Base-by-base conservation (phyloP, 768 basidiomycete genomes). In the Leccinum sublutescens region DNA sequence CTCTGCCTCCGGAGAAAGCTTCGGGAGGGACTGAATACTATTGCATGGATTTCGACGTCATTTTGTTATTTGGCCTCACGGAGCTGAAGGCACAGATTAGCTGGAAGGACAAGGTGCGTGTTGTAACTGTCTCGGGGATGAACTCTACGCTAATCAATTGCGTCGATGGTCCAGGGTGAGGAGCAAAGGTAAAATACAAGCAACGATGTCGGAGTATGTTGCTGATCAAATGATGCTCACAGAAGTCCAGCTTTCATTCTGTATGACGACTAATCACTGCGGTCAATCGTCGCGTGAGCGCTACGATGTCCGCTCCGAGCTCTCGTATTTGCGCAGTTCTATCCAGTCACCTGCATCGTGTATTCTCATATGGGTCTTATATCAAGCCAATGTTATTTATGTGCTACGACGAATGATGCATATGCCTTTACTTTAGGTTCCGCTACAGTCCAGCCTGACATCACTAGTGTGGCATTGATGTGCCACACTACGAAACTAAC, bases 21-120 rank as follows among this genome's bases (percentile, higher is more conserved):
- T 50, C 15, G 10, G 57, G 29, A 14, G 56, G 57, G 31, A 27
- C 14, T 25, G 27, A 45, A 6, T 67, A 58, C 33, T 71, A 70
- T 57, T 9, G 10, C 23, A 53, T 71, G 27, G 31, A 65, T 0
- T 76, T 69, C 50, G 68, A 76, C 4, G 64, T 81, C 4, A 61
- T 80, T 14, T 54, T 82, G 14, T 66, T 73, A 10, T 77, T 79
- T 50, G 80, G 80, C 1, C 56, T 75, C 10, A 78, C 79, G 0
- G 81, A 82, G 55, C 58, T 81, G 33, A 77, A 79, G 59, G 81
- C 79, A 0, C 76, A 80, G 36, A 73, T 80, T 27, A 64, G 70
- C 2, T 82, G 81, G 81, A 64, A 63, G 10, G 74, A 80, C 8
- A 38, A 7, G 61, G 67, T 66, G 10, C 33, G 62, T 51, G 36